Evolutionary conservation across 2,329 filamentous ascomycete genomes (phyloP), one percentile per base, ranked within the genome.

Genomic region (Aspergillus tanneri): DNA sequence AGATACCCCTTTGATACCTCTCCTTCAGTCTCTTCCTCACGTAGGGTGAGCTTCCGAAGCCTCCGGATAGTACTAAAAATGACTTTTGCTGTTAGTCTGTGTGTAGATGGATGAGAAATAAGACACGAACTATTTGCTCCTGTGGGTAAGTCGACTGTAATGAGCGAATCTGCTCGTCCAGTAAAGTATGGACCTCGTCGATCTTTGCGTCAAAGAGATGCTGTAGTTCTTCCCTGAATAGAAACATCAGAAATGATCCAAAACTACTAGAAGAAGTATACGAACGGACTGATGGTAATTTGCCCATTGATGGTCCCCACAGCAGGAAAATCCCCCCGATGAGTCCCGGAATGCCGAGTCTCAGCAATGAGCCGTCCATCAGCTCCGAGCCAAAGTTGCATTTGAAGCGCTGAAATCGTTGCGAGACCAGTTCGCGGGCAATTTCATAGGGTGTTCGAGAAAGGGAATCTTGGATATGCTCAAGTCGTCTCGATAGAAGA

Each of bases 41-140:
- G 23, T 45, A 45, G 19, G 42, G 42, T 7, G 42, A 43, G 41
- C 41, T 37, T 28, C 30, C 42, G 12, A 45, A 45, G 3, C 42
- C 42, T 4, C 42, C 42, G 12, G 42, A 45, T 37, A 45, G 22
- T 37, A 45, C 32, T 21, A 45, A 9, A 18, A 37, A 45, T 9
- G 32, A 37, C 42, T 43, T 14, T 14, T 2, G 8, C 4, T 14
- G 2, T 30, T 30, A 30, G 27, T 5, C 11, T 2, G 12, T 30
- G 27, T 30, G 12, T 3, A 12, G 27, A 6, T 12, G 5, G 27
- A 5, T n/a, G 6, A 30, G 2, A 14, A 30, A 30, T 6, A 5
- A 11, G 14, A 14, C 24, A 30, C 39, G 4, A 28, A 42, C 39
- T 32, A 42, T 42, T 30, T 42, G 23, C 18, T 42, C 39, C 19